Conservation (phyloP, 495 filamentous ascomycete species). For the Penicillium antarcticum region DNA sequence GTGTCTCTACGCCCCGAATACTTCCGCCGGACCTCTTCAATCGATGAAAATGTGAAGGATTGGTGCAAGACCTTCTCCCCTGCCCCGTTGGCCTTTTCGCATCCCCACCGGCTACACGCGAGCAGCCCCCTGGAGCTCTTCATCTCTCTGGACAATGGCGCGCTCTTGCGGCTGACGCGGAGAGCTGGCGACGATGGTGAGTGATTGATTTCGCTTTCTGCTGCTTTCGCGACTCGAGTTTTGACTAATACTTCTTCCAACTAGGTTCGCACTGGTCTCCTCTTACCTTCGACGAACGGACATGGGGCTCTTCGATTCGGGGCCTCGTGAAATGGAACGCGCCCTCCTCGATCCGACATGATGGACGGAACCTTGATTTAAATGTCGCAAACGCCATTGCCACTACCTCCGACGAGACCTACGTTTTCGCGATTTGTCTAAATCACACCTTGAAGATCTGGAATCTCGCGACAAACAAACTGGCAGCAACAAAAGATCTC, state of each 20-base stretch:
- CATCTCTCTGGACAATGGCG: constrained; percentile 78
- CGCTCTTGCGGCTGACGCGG: constrained; percentile 68
- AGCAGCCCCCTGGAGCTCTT: constrained; percentile 69
- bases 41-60: constrained; percentile 66
- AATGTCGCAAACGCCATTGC: constrained; percentile 61
- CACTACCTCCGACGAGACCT: constrained; percentile 59
- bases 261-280: constrained; percentile 68
- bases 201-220: constrained; percentile 10
- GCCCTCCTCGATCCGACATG: constrained; percentile 60
- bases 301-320: constrained; percentile 70
- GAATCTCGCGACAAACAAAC: constrained; percentile 72
- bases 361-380: constrained; percentile 62
- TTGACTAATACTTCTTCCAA: background rate
- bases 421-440: constrained; percentile 80
- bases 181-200: constrained; percentile 65
- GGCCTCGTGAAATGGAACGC: constrained; percentile 69
- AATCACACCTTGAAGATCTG: constrained; percentile 85
- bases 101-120: constrained; percentile 77
- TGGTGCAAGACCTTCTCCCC: constrained; percentile 74
- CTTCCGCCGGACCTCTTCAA: constrained; percentile 63
- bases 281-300: constrained; percentile 71
- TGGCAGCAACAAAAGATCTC: constrained; percentile 70
- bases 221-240: background rate
- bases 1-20: constrained; percentile 76
- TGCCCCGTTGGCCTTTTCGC: constrained; percentile 69